Base-by-base conservation (phyloP, 371 early-diverging fungal species). In the Haplosporangium sp. region DNA sequence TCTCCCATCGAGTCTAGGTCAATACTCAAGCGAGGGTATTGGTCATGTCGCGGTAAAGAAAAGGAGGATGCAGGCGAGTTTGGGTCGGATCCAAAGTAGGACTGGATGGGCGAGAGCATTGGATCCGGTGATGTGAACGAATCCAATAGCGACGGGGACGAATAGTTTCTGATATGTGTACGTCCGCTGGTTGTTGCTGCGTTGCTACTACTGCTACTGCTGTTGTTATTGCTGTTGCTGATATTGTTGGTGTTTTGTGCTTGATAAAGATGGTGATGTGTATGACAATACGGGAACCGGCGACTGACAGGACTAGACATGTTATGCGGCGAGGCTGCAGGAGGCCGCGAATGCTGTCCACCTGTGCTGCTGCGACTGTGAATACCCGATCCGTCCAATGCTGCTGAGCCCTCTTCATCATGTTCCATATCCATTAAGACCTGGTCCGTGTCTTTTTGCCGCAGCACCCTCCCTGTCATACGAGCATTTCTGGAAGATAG, bases 81-180 rank as follows among this genome's bases (percentile, higher is more conserved):
- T 51, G 76, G 76, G n/a, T 75, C 76, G 0, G 76, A 75, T 12
- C 74, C 74, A 57, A 75, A 75, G 54, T 75, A 75, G 1, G 76
- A 75, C 20, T 75, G 76, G 18, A 75, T 75, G 12, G 76, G 76
- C 29, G 76, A 75, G 9, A 75, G 59, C 63, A 75, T 69, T 9
- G 76, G 70, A 36, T 69, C 70, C 5, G 70, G 66, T 6, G 76
- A 75, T 14, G 67, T 75, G 63, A 75, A 75, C 36, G 76, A 69
- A 45, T 75, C 76, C 42, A 75, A 37, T 11, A 75, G 52, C 5
- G 76, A 69, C 0, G 76, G 76, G 13, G 76, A 69, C 0, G 76
- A 75, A 54, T 59, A 75, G 42, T 64, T 75, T 23, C 76, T 61
- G 5, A 59, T 74, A 40, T 74, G 74, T 0, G 75, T 64, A 6